These are phyloP conservation scores for Aspergillus bertholletiae DNA, from an alignment of 495 filamentous ascomycete genomes.

Conservation along the genomic window DNA sequence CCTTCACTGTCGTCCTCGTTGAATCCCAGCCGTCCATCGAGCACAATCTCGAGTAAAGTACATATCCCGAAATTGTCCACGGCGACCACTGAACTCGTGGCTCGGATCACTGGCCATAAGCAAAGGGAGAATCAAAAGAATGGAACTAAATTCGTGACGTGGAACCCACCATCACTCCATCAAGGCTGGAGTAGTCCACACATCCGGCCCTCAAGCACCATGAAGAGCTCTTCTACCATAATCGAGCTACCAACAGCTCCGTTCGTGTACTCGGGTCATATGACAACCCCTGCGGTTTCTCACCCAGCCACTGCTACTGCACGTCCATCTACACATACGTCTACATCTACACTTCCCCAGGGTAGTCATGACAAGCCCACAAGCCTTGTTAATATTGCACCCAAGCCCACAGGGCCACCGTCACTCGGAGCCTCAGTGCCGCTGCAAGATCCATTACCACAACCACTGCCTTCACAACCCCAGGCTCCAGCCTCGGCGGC, in stretches of 20 bases:
- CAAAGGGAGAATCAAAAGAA: conserved; percentile 15
- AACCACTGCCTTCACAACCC: background rate
- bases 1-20: conserved; percentile 1
- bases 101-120: conserved; percentile 18
- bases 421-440: background rate
- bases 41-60: conserved; percentile 11
- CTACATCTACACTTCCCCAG: background rate
- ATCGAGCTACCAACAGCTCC: conserved; percentile 16
- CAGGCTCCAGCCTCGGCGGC: background rate
- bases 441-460: background rate
- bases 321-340: conserved; percentile 1
- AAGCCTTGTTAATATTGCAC: conserved; percentile 11
- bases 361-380: background rate
- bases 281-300: conserved; percentile 7
- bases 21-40: conserved; percentile 8
- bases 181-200: background rate
- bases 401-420: conserved; percentile 11
- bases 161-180: conserved; percentile 6
- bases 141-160: conserved; percentile 10
- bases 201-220: conserved; percentile 4
- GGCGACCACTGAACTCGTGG: conserved; percentile 23
- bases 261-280: conserved; percentile 14
- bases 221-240: conserved; percentile 18
- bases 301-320: conserved; percentile 2
- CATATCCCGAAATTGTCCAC: conserved; percentile 23